These are phyloP conservation scores for Aurinia saxatilis DNA, from an alignment of 345 rosid genomes.

Conservation along the genomic window DNA sequence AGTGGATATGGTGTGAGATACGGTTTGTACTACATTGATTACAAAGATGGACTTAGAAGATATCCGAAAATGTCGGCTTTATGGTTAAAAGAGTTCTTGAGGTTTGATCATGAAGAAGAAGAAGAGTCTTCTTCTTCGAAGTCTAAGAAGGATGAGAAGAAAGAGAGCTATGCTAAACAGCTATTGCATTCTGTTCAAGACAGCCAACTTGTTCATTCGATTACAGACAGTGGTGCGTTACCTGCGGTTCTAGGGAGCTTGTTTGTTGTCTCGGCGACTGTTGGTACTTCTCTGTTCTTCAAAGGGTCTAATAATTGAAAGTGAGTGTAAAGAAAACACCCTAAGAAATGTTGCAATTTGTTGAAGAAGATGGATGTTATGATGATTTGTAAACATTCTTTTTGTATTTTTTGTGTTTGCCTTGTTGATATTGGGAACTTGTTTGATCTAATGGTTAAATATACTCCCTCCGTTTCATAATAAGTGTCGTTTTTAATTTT, in stretches of 20 bases:
- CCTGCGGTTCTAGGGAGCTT: conserved; percentile 25
- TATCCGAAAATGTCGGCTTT: conserved; percentile 48
- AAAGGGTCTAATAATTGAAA: conserved; percentile 21
- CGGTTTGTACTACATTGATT: conserved; percentile 51
- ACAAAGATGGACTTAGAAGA: conserved; percentile 41
- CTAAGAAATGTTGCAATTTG: background rate
- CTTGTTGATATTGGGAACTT: background rate
- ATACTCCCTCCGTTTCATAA: no score
- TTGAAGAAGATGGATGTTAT: background rate
- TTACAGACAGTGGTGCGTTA: conserved; percentile 17
- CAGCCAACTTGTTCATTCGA: conserved; percentile 10
- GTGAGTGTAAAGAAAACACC: background rate
- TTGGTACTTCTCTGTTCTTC: conserved; percentile 26
- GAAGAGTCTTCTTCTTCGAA: background rate
- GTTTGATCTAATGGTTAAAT: background rate
- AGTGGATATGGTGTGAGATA: conserved; percentile 46
- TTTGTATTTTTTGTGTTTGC: background rate
- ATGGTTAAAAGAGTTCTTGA: conserved; percentile 53
- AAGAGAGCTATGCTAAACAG: conserved; percentile 23
- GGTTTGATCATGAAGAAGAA: conserved; percentile 17
- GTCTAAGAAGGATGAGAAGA: conserved; percentile 21
- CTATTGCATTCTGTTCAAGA: conserved; percentile 20
- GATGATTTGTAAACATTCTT: background rate
- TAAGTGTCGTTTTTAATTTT: no score
- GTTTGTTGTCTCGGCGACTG: conserved; percentile 27